Base-by-base conservation (phyloP, 495 filamentous ascomycete species). In the Venustampulla echinocandica region DNA sequence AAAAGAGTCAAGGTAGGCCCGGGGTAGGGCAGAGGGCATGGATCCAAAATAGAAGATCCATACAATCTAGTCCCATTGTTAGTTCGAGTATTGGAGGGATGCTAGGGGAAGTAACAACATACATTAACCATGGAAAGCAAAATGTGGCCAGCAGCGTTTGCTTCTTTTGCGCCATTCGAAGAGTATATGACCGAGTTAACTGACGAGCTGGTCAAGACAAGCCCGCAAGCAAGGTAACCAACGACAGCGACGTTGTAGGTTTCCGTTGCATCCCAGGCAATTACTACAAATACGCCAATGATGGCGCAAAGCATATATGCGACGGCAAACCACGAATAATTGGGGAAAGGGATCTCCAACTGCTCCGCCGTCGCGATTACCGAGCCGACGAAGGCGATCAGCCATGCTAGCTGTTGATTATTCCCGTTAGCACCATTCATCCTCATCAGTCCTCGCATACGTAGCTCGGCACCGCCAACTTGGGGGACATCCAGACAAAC, bases 1-100 rank as follows among this genome's bases (percentile, higher is more conserved):
- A 56, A 95, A 96, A 2, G 90, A 95, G 65, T 99, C 93, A 50
- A 96, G 84, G 61, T 90, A 94, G 30, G 85, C 82, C 46, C 90
- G 86, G 52, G 89, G 85, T 44, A 80, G 72, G n/a, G 90, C 86
- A 42, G 86, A 81, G 4, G 93, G 89, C 1, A 85, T 81, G 6
- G 92, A 95, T 46, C 92, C 92, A 58, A 94, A 99, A 69, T 97
- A 95, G 68, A 95, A 94, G 50, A 97, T 95, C 92, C 92, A 99
- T 38, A 97, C 77, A 57, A 96, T 85, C 90, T 96, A 27, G 17
- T 30, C 6, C 13, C 11, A 23, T 5, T 24, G 19, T 56, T 41
- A 47, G 42, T 32, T 14, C 21, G 34, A 17, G 14, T 15, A 2
- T 46, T 22, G 40, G 36, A 23, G 3, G 15, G 14, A 11, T 33